A percentile compares a stretch with the other conserved stretches of the same genome.
Evolutionary conservation across 164 flowering plant genomes (phyloP).

Genomic region (Nymphaea thermarum): DNA sequence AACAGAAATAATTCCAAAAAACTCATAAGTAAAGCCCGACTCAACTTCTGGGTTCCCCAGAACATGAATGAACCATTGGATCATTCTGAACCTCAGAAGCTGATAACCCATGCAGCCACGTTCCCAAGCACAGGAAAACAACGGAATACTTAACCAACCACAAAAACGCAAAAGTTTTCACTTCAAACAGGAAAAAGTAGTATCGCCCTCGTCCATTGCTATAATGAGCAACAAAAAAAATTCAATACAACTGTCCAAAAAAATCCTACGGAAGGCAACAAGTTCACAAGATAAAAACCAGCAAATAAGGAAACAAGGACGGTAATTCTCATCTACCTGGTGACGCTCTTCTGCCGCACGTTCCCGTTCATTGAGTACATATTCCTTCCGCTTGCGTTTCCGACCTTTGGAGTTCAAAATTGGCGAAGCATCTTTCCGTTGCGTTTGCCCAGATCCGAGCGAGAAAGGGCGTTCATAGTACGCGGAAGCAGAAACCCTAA

Average conservation of each 20-base stretch:
- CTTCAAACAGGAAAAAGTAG: no score
- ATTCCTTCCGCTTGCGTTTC: slow-evolving; percentile 33
- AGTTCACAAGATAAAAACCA: not conserved
- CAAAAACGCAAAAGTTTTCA: not conserved
- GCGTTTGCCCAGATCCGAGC: slow-evolving; percentile 4
- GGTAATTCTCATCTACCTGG: slow-evolving; percentile 28
- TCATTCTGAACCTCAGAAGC: no score
- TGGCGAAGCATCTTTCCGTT: not conserved
- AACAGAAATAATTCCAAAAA: no score
- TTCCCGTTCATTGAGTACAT: slow-evolving; percentile 50
- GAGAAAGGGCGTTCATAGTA: slow-evolving; percentile 81
- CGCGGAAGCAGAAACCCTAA: slow-evolving; percentile 49
- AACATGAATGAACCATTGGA: no score
- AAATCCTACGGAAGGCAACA: not conserved
- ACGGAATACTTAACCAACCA: not conserved
- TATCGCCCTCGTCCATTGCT: no score
- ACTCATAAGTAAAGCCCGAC: no score
- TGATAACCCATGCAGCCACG: no score
- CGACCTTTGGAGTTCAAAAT: slow-evolving; percentile 2
- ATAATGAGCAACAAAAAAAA: no score
- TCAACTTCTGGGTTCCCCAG: no score
- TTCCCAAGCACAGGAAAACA: no score
- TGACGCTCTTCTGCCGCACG: slow-evolving; percentile 61
- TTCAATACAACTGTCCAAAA: no score
- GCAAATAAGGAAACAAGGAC: not conserved